Percentiles rank a stretch among this genome's conserved stretches.
Conservation (phyloP, 768 basidiomycete species). For the Serendipita sp. region DNA sequence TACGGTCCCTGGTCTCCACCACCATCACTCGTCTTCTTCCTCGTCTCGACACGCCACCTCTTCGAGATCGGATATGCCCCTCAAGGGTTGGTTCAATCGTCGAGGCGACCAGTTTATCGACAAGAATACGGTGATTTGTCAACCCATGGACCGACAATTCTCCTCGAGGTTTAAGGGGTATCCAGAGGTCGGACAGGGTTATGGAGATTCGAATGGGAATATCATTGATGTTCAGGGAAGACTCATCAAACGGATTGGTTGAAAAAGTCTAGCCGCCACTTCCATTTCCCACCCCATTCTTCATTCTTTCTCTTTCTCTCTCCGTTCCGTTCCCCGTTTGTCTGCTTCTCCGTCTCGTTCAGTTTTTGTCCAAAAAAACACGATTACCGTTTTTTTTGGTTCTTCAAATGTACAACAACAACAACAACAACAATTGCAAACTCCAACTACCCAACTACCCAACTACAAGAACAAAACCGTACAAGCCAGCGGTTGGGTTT, state of each 20-base stretch:
- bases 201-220: neutral
- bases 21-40: neutral
- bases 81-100: slow-evolving; percentile 4
- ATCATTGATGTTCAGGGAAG: neutral
- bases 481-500: neutral
- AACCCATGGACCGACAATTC: neutral
- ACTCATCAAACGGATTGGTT: neutral
- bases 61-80: neutral
- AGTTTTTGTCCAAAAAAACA: neutral
- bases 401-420: neutral
- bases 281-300: neutral
- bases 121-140: neutral
- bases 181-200: neutral
- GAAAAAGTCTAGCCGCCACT: neutral
- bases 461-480: no score
- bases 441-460: no score
- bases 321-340: neutral
- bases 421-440: no score
- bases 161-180: neutral
- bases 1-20: neutral
- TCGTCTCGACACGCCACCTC: neutral
- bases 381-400: neutral
- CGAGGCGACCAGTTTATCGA: neutral
- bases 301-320: neutral
- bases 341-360: neutral